phyloP scores from a whole-genome alignment of 495 filamentous ascomycete genomes.

The Pseudotulostoma volvatum region DNA sequence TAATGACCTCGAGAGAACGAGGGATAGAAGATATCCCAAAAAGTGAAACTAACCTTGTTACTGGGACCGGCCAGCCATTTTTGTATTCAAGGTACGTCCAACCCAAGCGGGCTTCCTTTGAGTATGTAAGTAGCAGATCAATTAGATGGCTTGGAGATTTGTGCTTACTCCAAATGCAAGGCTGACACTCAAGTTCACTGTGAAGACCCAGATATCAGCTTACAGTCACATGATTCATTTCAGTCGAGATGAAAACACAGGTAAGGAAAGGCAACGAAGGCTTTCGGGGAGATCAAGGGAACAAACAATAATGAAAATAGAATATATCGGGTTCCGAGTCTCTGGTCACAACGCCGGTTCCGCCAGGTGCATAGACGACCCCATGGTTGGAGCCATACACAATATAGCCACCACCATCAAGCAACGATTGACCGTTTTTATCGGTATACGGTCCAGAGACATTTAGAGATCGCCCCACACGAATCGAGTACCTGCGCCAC shows the following conservation, averaged over 20 bases:
- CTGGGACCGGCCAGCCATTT: constrained; percentile 27
- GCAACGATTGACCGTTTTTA: constrained; percentile 12
- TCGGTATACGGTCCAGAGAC: constrained; percentile 29
- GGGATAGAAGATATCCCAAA: too few relatives aligned
- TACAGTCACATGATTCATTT: background rate
- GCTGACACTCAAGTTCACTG: constrained; percentile 29
- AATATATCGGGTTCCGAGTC: constrained; percentile 22
- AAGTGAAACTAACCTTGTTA: constrained; percentile 12
- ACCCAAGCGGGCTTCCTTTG: constrained; percentile 29
- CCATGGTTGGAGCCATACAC: constrained; percentile 30
- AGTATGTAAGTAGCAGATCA: constrained; percentile 4
- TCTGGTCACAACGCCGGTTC: constrained; percentile 22
- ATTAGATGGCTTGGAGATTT: background rate
- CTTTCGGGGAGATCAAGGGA: background rate
- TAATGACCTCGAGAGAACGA: too few relatives aligned
- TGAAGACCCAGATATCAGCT: constrained; percentile 2
- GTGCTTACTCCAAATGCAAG: constrained; percentile 20
- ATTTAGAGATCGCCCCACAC: constrained; percentile 22
- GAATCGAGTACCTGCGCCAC: constrained; percentile 25
- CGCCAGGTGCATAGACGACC: constrained; percentile 31
- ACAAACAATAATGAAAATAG: constrained; percentile 34
- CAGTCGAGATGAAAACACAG: background rate
- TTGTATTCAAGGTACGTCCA: constrained; percentile 28
- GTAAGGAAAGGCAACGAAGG: background rate
- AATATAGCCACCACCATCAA: constrained; percentile 25